Base-by-base conservation (phyloP, 768 basidiomycete species). In the Trichaptum fuscoviolaceum region DNA sequence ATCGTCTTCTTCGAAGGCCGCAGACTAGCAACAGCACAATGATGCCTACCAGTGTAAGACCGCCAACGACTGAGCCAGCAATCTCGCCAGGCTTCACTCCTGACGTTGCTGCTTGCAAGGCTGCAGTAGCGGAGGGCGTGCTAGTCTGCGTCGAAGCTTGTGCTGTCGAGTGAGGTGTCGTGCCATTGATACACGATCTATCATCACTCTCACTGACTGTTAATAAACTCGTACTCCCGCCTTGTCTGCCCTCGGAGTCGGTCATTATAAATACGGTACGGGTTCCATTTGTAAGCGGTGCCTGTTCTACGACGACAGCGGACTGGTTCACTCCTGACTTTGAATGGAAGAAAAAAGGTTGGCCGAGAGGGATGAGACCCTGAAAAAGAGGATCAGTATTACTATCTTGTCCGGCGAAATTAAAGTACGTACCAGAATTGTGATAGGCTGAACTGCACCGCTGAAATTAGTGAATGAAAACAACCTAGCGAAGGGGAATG, bases 361-460 rank as follows among this genome's bases (percentile, higher is more conserved):
- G 77, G 12, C 91, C 91, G 24, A 82, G 83, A 35, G 90, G 90
- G 65, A 93, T 84, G 34, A 87, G 74, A 25, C 82, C 89, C 85
- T 90, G 65, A 36, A 63, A 69, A 30, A 52, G 63, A 20, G 52
- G 57, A 63, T 67, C 42, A 68, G 35, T 52, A 9, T 27, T 62
- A 26, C 18, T 24, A 15, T 20, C 12, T 57, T 20, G 9, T 57
- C 5, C 7, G 18, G 65, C 65, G 42, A 34, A 57, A 27, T 23
- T 36, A 7, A 63, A 20, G 52, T 58, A 74, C 81, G 70, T 67
- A 87, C 88, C 64, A 78, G 73, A 27, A 89, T 81, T 5, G 83
- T 84, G 27, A 88, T 77, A 0, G 89, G 89, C 62, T 84, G 80
- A 23, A 75, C 65, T 2, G 87, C 88, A 6, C 67, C 71, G 18